Base-by-base conservation (phyloP, 2,329 filamentous ascomycete genomes). In the Periconia macrospinosa region DNA sequence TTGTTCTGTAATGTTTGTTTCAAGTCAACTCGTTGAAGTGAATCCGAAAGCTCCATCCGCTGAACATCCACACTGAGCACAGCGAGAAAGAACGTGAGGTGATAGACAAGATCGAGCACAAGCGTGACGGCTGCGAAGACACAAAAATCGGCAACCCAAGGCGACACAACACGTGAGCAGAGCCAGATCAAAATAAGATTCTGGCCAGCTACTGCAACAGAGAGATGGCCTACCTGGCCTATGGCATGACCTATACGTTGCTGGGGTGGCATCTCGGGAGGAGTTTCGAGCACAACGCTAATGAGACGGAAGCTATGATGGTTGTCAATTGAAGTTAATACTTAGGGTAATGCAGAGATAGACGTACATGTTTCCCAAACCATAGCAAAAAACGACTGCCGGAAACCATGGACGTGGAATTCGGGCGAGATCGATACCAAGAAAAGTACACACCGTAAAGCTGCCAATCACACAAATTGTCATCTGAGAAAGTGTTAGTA, bases 11-110 rank as follows among this genome's bases (percentile, higher is more conserved):
- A 57, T 14, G 49, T 44, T 11, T 68, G 63, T 27, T 35, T 54
- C 23, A 67, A 53, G 49, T 74, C 76, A 41, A 73, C 66, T 33
- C 76, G 69, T 37, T 77, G 84, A 10, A 92, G 75, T 2, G 87
- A 86, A 67, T 93, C 89, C 60, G 86, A 85, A 0, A 93, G 81
- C 74, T 93, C 90, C 53, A 88, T 85, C 60, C 90, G 82, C 19
- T 86, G 83, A 10, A 93, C 88, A 69, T 93, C 90, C 42, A 93
- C 86, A 64, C 88, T 92, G 20, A 93, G 77, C 13, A 93, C 88
- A 1, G 89, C 85, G 3, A 92, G 79, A 66, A 93, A 92, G 74
- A 92, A 92, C 0, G 89, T 92, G 8, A 90, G 82, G 19, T 92
- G 79, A 65, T 89, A 92, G 64, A 92, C 86, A 57, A 89, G 88